phyloP scores from a whole-genome alignment of 352 stramenopile species.

The Phytophthora pini region DNA sequence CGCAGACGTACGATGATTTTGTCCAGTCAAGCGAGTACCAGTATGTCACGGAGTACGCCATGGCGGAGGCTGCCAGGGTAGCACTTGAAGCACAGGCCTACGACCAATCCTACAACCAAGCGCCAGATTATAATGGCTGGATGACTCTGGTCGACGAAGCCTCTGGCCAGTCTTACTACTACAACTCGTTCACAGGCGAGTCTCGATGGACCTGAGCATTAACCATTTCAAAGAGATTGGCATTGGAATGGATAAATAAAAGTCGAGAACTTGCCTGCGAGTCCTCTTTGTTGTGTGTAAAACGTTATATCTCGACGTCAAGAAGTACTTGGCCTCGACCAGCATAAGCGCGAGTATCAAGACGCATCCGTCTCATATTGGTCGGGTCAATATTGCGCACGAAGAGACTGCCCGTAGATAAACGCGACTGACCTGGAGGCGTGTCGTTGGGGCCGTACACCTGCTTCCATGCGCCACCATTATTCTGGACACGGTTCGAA shows the following conservation, averaged over 20 bases:
- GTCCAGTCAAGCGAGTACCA: conserved; percentile 79
- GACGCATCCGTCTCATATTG: conserved; percentile 24
- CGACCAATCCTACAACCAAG: conserved; percentile 15
- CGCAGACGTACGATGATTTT: conserved; percentile 83
- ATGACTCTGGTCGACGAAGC: conserved; percentile 65
- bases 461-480: conserved; percentile 29
- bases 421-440: conserved; percentile 13
- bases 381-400: conserved; percentile 27
- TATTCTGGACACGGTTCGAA: conserved; percentile 22
- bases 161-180: conserved; percentile 77
- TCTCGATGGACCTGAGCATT: conserved; percentile 57
- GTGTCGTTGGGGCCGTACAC: conserved; percentile 22
- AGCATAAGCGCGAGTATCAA: conserved; percentile 24
- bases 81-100: conserved; percentile 28
- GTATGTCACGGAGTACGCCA: conserved; percentile 65
- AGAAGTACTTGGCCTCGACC: conserved; percentile 20
- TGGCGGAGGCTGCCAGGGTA: conserved; percentile 31
- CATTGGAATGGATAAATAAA: conserved; percentile 18
- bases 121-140: conserved; percentile 48
- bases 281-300: not conserved
- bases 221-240: not conserved
- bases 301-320: conserved; percentile 29
- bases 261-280: conserved; percentile 4
- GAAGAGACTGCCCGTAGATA: conserved; percentile 30
- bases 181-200: conserved; percentile 75